A percentile compares a stretch with the other conserved stretches of the same genome.
Evolutionary conservation across 441 rosid genomes (phyloP).

Genomic region (Aleurites moluccanus): DNA sequence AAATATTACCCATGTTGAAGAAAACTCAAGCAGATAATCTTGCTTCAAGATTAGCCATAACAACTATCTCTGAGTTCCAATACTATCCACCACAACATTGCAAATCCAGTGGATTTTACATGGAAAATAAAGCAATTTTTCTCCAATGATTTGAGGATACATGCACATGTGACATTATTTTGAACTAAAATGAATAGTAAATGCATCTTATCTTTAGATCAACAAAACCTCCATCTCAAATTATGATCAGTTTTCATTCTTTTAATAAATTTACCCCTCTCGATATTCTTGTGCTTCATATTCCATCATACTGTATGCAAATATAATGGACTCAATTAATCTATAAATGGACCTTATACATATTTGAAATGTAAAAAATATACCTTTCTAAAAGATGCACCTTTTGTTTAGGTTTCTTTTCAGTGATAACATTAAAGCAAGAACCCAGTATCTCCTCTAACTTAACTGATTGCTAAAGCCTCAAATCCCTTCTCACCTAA

Average conservation of each 20-base stretch:
- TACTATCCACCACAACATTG: neutral
- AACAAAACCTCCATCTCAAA: neutral
- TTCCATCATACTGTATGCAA: neutral
- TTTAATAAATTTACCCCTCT: neutral
- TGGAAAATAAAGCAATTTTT: neutral
- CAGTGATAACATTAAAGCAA: constrained; percentile 66
- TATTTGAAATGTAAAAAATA: neutral
- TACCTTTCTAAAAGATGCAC: constrained; percentile 81
- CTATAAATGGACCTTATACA: neutral
- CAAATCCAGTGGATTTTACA: neutral
- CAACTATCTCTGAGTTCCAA: neutral
- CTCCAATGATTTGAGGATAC: neutral
- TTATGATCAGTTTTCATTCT: neutral
- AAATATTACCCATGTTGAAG: neutral
- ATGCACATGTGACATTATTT: neutral
- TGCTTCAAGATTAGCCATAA: neutral
- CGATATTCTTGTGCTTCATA: neutral
- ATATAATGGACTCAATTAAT: neutral
- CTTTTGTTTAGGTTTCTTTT: constrained; percentile 61
- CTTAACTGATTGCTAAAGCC: constrained; percentile 65
- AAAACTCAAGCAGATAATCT: neutral
- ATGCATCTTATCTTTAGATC: constrained; percentile 7
- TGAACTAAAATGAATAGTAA: neutral
- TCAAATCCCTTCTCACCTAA: constrained; percentile 86
- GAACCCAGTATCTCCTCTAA: constrained; percentile 56